Percentiles rank a stretch among this genome's conserved stretches.
Evolutionary conservation across 1,139 yeast species (phyloP).

Genomic region (Suhomyces terraborum): DNA sequence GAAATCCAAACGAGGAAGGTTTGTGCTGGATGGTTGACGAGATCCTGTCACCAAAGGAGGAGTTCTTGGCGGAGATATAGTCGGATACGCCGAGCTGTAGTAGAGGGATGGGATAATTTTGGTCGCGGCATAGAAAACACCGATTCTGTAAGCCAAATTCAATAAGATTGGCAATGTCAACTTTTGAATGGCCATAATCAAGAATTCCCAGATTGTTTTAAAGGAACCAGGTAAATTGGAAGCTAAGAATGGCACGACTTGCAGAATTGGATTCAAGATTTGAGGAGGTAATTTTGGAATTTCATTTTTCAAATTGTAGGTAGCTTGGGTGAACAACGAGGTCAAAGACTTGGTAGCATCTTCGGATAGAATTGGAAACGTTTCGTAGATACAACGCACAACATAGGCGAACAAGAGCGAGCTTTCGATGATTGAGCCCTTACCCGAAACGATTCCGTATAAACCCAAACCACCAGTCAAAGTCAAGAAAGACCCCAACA

Average conservation of each 20-base stretch:
- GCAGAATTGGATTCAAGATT: slow-evolving; percentile 40
- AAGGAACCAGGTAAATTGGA: slow-evolving; percentile 59
- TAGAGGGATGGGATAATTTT: slow-evolving; percentile 83
- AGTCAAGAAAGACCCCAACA: slow-evolving; percentile 83
- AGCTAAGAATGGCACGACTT: slow-evolving; percentile 49
- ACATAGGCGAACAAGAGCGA: slow-evolving; percentile 85
- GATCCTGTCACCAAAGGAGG: slow-evolving; percentile 24
- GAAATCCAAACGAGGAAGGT: slow-evolving; percentile 7
- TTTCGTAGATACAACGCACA: slow-evolving; percentile 87
- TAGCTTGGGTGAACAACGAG: slow-evolving; percentile 40
- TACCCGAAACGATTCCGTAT: slow-evolving; percentile 80
- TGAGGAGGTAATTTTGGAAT: slow-evolving; percentile 46
- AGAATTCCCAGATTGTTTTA: slow-evolving; percentile 69
- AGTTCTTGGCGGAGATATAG: slow-evolving; percentile 24
- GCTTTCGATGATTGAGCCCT: slow-evolving; percentile 87
- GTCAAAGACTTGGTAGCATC: slow-evolving; percentile 46
- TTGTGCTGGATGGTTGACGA: slow-evolving; percentile 23
- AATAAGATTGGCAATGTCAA: slow-evolving; percentile 80
- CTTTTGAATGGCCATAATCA: slow-evolving; percentile 67
- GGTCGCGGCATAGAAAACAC: slow-evolving; percentile 91
- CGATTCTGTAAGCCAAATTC: slow-evolving; percentile 79
- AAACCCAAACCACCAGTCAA: slow-evolving; percentile 72
- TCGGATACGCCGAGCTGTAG: slow-evolving; percentile 39
- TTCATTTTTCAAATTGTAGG: slow-evolving; percentile 39
- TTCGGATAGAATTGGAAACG: slow-evolving; percentile 78